These are phyloP conservation scores for Colletotrichum melonis DNA, from an alignment of 2,329 filamentous ascomycete genomes.

Conservation along the genomic window DNA sequence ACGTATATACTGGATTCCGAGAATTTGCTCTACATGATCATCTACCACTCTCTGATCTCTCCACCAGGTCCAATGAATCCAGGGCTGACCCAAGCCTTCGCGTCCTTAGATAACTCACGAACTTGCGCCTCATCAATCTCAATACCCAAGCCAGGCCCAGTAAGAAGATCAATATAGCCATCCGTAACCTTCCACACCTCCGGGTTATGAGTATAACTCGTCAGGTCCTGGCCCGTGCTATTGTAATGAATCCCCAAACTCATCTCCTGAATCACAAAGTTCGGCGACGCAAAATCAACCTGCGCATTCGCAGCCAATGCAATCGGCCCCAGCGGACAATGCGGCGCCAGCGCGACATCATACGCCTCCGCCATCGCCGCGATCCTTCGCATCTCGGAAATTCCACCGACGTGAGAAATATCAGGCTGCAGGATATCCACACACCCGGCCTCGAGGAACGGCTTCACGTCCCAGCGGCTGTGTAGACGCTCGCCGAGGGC, in stretches of 20 bases:
- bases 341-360: constrained; percentile 78
- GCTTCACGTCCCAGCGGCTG: constrained; percentile 78
- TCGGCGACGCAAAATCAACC: constrained; percentile 69
- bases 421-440: constrained; percentile 82
- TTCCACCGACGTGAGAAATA: constrained; percentile 77
- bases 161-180: constrained; percentile 72
- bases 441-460: constrained; percentile 74
- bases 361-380: constrained; percentile 79
- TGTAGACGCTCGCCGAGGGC: constrained; percentile 79
- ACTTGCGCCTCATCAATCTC: constrained; percentile 78
- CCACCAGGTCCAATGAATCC: constrained; percentile 77
- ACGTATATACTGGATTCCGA: too few relatives aligned
- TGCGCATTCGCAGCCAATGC: constrained; percentile 79
- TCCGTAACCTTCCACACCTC: constrained; percentile 74
- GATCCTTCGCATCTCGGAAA: constrained; percentile 77
- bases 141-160: constrained; percentile 73
- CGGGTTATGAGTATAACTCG: constrained; percentile 73
- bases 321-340: constrained; percentile 79
- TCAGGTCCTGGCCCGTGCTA: constrained; percentile 71
- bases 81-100: constrained; percentile 73
- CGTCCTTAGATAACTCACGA: constrained; percentile 65
- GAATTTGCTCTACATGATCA: too few relatives aligned
- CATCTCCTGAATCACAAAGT: constrained; percentile 84
- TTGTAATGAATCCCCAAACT: constrained; percentile 85
- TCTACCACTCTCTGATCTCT: constrained; percentile 72